A percentile compares a stretch with the other conserved stretches of the same genome.
Conservation (phyloP, 768 basidiomycete species). For the Russula compacta region DNA sequence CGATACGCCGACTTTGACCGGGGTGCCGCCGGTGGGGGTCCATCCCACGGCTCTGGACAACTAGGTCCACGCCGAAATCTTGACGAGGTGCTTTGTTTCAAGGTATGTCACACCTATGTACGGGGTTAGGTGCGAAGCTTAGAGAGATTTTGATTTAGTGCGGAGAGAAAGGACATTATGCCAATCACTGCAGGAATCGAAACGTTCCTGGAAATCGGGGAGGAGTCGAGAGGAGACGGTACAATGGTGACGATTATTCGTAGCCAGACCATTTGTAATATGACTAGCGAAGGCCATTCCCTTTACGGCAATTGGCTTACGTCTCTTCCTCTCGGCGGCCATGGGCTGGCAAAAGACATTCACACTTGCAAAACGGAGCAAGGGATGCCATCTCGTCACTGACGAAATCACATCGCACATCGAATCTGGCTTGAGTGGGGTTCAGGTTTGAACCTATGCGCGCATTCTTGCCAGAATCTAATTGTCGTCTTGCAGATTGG, state of each 20-base stretch:
- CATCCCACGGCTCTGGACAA: conserved; percentile 26
- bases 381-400: conserved; percentile 81
- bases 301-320: not conserved
- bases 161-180: conserved; percentile 90
- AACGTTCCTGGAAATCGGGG: conserved; percentile 90
- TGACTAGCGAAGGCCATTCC: not conserved
- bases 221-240: conserved; percentile 48
- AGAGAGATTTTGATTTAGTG: conserved; percentile 40
- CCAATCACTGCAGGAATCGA: conserved; percentile 84
- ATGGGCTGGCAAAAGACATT: conserved; percentile 95
- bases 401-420: conserved; percentile 63
- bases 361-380: conserved; percentile 40
- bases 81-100: conserved; percentile 82
- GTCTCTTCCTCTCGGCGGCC: not conserved
- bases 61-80: conserved; percentile 55
- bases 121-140: conserved; percentile 2
- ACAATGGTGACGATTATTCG: conserved; percentile 22
- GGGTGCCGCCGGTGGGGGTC: conserved; percentile 31
- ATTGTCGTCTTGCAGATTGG: conserved; percentile 44
- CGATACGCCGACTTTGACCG: conserved; percentile 74
- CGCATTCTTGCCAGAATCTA: not conserved
- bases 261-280: not conserved
- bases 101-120: conserved; percentile 38
- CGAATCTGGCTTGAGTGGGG: conserved; percentile 53
- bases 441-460: conserved; percentile 39